Evolutionary conservation across 495 filamentous ascomycete genomes (phyloP).

Genomic region (Aspergillus sclerotiicarbonarius): DNA sequence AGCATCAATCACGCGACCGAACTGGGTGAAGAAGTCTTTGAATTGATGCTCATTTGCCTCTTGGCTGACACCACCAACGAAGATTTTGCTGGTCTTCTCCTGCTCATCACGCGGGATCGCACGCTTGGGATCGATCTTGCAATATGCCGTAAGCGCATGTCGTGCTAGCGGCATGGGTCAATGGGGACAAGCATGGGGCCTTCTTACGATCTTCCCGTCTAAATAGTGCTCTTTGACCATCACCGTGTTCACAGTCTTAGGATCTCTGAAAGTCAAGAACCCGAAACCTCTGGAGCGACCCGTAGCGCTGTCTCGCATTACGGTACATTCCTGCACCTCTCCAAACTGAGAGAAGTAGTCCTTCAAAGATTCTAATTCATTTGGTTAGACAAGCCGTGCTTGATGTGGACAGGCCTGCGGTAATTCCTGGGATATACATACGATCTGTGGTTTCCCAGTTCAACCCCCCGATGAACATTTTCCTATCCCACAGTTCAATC

Average conservation of each 20-base stretch:
- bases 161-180: not conserved
- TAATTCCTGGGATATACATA: conserved; percentile 44
- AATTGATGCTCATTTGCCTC: conserved; percentile 95
- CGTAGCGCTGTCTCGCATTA: conserved; percentile 94
- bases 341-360: conserved; percentile 99
- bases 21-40: conserved; percentile 93
- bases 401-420: not conserved
- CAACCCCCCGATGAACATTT: conserved; percentile 99
- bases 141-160: conserved; percentile 23
- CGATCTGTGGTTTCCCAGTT: conserved; percentile 99
- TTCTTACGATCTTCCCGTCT: conserved; percentile 94
- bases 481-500: conserved; percentile 54
- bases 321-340: conserved; percentile 94
- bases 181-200: conserved; percentile 1
- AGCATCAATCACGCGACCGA: conserved; percentile 92
- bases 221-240: conserved; percentile 99
- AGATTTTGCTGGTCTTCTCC: conserved; percentile 96
- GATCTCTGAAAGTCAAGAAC: conserved; percentile 96
- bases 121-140: conserved; percentile 93
- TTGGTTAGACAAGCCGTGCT: conserved; percentile 18
- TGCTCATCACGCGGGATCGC: conserved; percentile 98
- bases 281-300: conserved; percentile 95
- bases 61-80: conserved; percentile 96
- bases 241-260: conserved; percentile 95
- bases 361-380: conserved; percentile 78